Evolutionary conservation across 2,329 filamentous ascomycete species (phyloP).

Genomic region (Penicillium sp.): DNA sequence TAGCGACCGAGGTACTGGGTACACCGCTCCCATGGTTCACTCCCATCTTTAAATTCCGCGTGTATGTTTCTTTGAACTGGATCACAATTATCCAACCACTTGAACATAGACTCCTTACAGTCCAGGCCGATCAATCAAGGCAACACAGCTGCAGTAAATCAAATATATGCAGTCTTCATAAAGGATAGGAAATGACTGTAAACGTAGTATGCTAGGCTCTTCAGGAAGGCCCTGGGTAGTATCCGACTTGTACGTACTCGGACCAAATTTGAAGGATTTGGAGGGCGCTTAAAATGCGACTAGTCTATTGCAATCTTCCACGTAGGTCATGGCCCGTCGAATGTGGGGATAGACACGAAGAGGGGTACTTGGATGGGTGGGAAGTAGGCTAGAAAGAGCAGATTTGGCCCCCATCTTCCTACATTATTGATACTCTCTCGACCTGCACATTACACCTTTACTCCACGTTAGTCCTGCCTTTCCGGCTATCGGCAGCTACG

Average conservation of each 20-base stretch:
- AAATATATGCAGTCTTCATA: neutral
- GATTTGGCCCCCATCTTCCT: neutral
- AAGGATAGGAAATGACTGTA: neutral
- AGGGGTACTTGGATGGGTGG: neutral
- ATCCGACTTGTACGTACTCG: neutral
- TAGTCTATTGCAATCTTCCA: neutral
- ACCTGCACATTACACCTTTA: neutral
- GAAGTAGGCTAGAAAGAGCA: neutral
- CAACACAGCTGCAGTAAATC: neutral
- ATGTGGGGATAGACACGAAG: neutral
- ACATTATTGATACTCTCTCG: neutral
- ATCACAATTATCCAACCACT: neutral
- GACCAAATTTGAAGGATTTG: neutral
- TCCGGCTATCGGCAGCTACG: neutral
- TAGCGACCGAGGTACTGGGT: neutral
- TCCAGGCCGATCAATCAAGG: too few relatives aligned
- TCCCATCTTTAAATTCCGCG: neutral
- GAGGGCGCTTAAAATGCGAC: constrained; percentile 1
- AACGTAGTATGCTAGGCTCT: neutral
- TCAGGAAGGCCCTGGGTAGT: neutral
- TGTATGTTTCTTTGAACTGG: neutral
- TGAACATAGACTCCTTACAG: neutral
- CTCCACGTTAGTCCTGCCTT: too few relatives aligned
- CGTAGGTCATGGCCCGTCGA: neutral
- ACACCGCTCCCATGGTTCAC: constrained; percentile 5